Conservation (phyloP, 2,329 filamentous ascomycete species). For the Phyllosticta ampelicida region DNA sequence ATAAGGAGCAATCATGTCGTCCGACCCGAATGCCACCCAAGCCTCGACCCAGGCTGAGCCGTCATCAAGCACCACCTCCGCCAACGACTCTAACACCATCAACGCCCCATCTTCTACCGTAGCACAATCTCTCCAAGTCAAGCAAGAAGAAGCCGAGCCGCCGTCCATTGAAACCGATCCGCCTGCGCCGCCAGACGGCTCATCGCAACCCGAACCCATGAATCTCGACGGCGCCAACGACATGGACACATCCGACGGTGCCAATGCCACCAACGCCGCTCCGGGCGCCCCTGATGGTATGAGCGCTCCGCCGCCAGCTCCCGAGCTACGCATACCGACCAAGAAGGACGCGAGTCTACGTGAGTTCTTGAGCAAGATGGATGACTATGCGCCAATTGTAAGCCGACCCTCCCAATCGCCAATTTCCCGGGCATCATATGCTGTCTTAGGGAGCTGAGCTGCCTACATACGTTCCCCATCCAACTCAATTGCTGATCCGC, state of each 20-base stretch:
- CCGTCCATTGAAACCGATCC: constrained; percentile 32
- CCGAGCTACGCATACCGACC: constrained; percentile 56
- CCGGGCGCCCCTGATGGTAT: constrained; percentile 20
- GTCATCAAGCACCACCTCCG: not conserved
- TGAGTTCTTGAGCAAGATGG: constrained; percentile 92
- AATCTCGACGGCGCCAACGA: constrained; percentile 32
- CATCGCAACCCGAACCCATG: constrained; percentile 27
- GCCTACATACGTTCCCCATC: too few species aligned
- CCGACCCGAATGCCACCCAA: not conserved
- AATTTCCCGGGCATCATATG: not conserved
- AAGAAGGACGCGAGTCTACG: constrained; percentile 88
- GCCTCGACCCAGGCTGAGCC: not conserved
- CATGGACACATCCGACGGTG: constrained; percentile 18
- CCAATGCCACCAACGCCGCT: not conserved
- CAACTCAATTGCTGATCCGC: not conserved
- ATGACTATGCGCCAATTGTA: constrained; percentile 96
- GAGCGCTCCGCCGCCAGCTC: constrained; percentile 32
- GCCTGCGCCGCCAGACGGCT: constrained; percentile 20
- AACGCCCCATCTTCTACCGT: not conserved
- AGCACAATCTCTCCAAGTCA: constrained; percentile 4
- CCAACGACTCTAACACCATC: constrained; percentile 3
- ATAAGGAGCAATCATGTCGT: not conserved
- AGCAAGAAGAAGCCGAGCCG: constrained; percentile 30
- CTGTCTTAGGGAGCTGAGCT: not conserved
- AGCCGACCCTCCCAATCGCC: constrained; percentile 23